These are phyloP conservation scores for Xanthoparmelia taractica DNA, from an alignment of 495 filamentous ascomycete genomes.

Conservation along the genomic window DNA sequence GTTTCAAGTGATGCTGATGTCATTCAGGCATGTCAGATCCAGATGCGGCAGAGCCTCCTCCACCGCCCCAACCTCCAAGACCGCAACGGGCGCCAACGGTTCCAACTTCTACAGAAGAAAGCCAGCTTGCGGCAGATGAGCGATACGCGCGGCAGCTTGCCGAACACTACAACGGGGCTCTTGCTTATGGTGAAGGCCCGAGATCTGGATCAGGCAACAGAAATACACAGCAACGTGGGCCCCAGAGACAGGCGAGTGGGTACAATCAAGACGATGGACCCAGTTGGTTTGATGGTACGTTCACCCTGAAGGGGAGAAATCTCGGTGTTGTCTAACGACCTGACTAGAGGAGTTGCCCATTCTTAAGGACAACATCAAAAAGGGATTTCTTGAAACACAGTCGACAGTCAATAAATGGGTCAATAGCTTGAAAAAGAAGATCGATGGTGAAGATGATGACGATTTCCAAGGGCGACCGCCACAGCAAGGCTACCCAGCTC, in stretches of 20 bases:
- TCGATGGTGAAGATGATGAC: conserved; percentile 74
- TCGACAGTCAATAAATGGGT: conserved; percentile 90
- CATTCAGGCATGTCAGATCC: conserved; percentile 84
- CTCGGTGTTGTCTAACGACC: conserved; percentile 1
- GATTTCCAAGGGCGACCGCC: conserved; percentile 35
- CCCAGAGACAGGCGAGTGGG: conserved; percentile 28
- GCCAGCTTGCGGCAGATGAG: conserved; percentile 85
- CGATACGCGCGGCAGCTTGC: conserved; percentile 88
- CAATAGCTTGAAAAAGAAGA: conserved; percentile 75
- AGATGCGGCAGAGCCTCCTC: conserved; percentile 60
- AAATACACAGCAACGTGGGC: conserved; percentile 20
- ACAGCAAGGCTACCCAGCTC: conserved; percentile 34
- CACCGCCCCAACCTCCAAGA: conserved; percentile 64
- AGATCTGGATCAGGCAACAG: conserved; percentile 34
- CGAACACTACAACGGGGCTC: conserved; percentile 69
- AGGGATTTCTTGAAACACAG: conserved; percentile 93
- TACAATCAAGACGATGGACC: conserved; percentile 58
- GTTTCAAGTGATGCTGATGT: conserved; percentile 11
- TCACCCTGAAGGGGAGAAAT: neutral
- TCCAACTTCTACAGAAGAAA: conserved; percentile 53
- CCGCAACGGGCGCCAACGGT: conserved; percentile 39
- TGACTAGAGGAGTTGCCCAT: conserved; percentile 76
- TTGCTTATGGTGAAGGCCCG: conserved; percentile 45
- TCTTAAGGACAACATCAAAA: conserved; percentile 86
- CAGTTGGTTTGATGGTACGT: conserved; percentile 78